phyloP scores from a whole-genome alignment of 805 yeast genomes.

The Saccharomycopsis fermentans region DNA sequence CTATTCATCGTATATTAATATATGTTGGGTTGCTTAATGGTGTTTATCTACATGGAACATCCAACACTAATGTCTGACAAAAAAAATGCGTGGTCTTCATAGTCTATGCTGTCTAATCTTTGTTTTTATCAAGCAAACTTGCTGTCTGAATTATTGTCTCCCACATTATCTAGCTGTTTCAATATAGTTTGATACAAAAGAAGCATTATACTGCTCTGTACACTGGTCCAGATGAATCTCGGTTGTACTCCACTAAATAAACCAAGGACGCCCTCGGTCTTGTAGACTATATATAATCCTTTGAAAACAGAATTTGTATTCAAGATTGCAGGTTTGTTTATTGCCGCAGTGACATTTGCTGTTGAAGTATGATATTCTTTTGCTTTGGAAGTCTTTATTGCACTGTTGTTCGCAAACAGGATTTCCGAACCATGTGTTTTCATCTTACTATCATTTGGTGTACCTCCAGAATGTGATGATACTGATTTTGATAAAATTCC shows the following conservation, averaged over 20 bases:
- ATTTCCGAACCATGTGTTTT: neutral
- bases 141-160: neutral
- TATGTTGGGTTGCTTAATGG: no score
- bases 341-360: neutral
- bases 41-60: no score
- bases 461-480: slow-evolving; percentile 8
- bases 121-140: neutral
- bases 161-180: slow-evolving; percentile 23
- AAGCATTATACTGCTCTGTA: slow-evolving; percentile 91
- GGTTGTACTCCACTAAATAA: slow-evolving; percentile 95
- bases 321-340: slow-evolving; percentile 15
- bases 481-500: neutral
- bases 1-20: no score
- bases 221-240: slow-evolving; percentile 89
- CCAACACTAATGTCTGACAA: no score
- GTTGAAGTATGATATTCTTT: neutral
- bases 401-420: neutral
- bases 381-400: neutral
- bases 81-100: no score
- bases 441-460: neutral
- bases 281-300: slow-evolving; percentile 49
- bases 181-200: slow-evolving; percentile 74
- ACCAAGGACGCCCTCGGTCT: slow-evolving; percentile 66
- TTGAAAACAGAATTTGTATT: slow-evolving; percentile 30
- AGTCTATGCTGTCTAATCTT: neutral